Base-by-base conservation (phyloP, 345 rosid species). In the Sonneratia alba region DNA sequence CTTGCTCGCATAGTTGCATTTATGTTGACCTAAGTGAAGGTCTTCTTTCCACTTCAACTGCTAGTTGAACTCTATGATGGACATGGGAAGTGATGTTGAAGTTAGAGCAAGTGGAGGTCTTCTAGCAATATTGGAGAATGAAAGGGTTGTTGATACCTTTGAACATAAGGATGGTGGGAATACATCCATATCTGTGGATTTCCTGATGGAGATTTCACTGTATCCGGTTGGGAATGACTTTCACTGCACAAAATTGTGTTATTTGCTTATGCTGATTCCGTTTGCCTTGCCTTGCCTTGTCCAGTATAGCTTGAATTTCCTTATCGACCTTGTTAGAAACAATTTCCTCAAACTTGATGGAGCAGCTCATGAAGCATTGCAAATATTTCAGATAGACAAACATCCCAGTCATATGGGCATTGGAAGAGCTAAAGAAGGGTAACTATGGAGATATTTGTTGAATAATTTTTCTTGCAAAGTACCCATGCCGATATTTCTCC, bases 331-430 rank as follows among this genome's bases (percentile, higher is more conserved):
- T 36, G 81, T 67, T 57, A 91, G 96, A 81, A 86, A 89, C 80
- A 90, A 85, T 71, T 90, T 91, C 82, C 97, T 91, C 77, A 94
- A 94, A 77, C 89, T 91, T 78, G 98, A 94, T 77, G 92, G 89
- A 3, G 87, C 93, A 77, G 92, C 97, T 77, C 92, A 90, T 72
- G 98, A 91, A 79, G 97, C 93, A 70, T 75, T 94, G 79, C 97
- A 94, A 86, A 91, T 91, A 74, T 94, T 94, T 78, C 97, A 91
- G 82, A 79, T 80, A 55, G 97, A 94, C 78, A 95, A 92, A 75
- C 99, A 95, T 85, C 99, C 99, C 76, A 95, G 99, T 82, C 96
- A 92, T 81, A 92, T 95, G 97, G 99, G 99, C 78, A 95, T 95
- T 73, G 99, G 99, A 68, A 83, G 99, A 84, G 95, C 97, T 77